These are phyloP conservation scores for Rubia tinctorum DNA, from an alignment of 305 asterid species.

Conservation along the genomic window DNA sequence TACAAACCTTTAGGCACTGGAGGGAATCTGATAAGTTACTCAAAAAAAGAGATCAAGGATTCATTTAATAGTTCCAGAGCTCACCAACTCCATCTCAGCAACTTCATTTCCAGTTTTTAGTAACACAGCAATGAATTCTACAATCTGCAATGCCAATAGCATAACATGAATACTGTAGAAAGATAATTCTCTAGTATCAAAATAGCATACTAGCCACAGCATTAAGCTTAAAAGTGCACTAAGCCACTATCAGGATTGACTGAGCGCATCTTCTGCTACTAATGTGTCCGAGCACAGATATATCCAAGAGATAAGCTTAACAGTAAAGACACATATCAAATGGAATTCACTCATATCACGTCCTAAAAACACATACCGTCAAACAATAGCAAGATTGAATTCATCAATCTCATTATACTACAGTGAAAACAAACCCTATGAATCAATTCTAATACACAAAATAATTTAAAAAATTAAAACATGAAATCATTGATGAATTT, in stretches of 20 bases:
- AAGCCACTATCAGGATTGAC: background rate
- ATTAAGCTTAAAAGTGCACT: too few species aligned
- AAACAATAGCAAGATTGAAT: too few species aligned
- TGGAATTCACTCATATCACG: too few species aligned
- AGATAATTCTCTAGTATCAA: background rate
- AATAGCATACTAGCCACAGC: too few species aligned
- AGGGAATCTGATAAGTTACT: conserved; percentile 41
- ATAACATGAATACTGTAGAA: background rate
- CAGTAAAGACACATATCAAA: too few species aligned
- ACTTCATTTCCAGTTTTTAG: conserved; percentile 82
- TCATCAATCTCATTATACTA: too few species aligned
- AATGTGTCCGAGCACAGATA: background rate
- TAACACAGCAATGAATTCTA: conserved; percentile 85
- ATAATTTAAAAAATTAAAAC: too few species aligned
- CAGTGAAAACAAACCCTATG: too few species aligned
- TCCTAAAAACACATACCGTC: too few species aligned
- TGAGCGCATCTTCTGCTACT: background rate
- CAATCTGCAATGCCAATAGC: conserved; percentile 12
- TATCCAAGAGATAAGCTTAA: background rate
- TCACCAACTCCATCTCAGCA: conserved; percentile 80
- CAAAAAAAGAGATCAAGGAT: conserved; percentile 87
- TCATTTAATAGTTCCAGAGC: conserved; percentile 80
- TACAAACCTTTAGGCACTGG: background rate
- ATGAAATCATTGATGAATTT: too few species aligned
- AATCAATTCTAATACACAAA: too few species aligned